Base-by-base conservation (phyloP, 768 basidiomycete species). In the Leccinum ochraceum region DNA sequence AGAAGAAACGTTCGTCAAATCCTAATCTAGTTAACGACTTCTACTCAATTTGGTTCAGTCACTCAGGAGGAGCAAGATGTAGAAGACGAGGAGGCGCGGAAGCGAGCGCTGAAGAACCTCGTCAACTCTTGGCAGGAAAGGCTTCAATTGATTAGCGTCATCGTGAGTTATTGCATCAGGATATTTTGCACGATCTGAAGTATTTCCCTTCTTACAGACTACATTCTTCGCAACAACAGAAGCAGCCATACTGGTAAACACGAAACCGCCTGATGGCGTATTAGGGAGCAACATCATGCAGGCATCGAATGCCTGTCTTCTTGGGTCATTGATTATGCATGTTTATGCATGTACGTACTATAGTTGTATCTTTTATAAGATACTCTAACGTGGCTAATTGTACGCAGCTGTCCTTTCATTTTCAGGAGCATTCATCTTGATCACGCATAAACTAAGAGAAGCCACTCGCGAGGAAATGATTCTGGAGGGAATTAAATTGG, bases 161-260 rank as follows among this genome's bases (percentile, higher is more conserved):
- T 86, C 54, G 85, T 84, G 50, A 66, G 83, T 74, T 24, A 28
- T 59, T 22, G 1, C 17, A 20, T 28, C 24, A 10, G 26, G 16
- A 26, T 30, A 6, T 30, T 48, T 34, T 44, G 28, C 49, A 8
- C 28, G 22, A 22, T 57, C 30, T 56, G 24, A 20, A 63, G 9
- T 3, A 10, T 48, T 16, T 56, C 17, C 10, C n/a, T 58, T 11
- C 36, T 26, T 50, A 14, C 60, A 86, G 85, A 84, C 85, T 1
- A 86, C 85, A 0, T 86, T 86, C 70, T 86, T 86, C 58, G 85
- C 85, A 2, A 80, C 84, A 0, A 81, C 78, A 22, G 85, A 86
- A 67, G 80, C 83, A 0, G 81, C 79, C 26, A 72, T 86, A 68
- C 72, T 86, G 10, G 77, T 78, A 28, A 81, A 74, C 59, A 71